Evolutionary conservation across 2,329 filamentous ascomycete genomes (phyloP), one percentile per base, ranked within the genome.

Genomic region (Fusarium paranaense): DNA sequence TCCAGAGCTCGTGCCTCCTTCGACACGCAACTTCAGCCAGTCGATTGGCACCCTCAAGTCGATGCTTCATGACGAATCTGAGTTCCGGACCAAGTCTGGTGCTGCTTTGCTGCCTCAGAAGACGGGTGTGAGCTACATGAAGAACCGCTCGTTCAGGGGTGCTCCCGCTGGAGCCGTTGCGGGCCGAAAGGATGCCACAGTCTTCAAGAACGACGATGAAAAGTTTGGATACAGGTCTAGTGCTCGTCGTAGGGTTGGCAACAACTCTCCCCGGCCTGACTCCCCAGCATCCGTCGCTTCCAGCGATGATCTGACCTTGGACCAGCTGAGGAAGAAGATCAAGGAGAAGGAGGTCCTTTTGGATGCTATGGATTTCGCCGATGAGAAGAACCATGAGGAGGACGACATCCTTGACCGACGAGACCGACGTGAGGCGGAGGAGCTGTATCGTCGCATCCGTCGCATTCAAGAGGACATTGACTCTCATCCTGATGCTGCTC

Each of bases 111-210:
- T 98, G 69, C 96, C 97, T 5, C 97, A 98, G 81, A 95, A 95
- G 84, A 98, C 97, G 13, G 97, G 97, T n/a, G 95, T 99, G 20
- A 98, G 96, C 84, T 98, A 98, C 79, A 89, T 98, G 78, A 99
- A 99, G 85, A 95, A 91, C 64, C 96, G 97, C 77, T 99, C 97
- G 0, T 97, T 99, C 87, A 91, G 92, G 66, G 90, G 91, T 18
- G 87, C 87, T 27, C 88, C 88, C 32, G 88, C 87, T 38, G 88
- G 89, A 3, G 84, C 88, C 58, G 87, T 86, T 52, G 85, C 85
- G 52, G 90, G 89, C 40, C 93, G 95, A 58, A 98, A 98, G 82
- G 97, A 99, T 84, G 97, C 94, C 4, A 99, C 97, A 0, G 93
- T 98, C 4, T 99, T 96, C 84, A 96, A 97, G 80, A 98, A 98